Evolutionary conservation across 352 stramenopile species (phyloP).

Genomic region (Aphanomyces euteiches): DNA sequence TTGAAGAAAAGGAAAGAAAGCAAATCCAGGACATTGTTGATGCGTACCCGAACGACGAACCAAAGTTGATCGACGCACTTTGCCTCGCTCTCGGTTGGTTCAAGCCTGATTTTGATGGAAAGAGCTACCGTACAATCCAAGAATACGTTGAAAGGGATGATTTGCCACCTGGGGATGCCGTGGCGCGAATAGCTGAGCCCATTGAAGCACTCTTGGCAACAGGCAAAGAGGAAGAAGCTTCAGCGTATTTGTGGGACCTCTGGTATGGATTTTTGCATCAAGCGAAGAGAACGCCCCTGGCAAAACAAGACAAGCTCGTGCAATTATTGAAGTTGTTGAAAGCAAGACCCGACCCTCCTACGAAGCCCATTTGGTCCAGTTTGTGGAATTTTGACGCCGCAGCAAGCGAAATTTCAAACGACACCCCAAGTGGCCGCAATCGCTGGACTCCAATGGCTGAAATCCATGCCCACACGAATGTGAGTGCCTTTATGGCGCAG

Average conservation of each 20-base stretch:
- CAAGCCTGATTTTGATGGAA: background rate
- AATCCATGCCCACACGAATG: too few species aligned
- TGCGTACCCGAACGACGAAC: conserved; percentile 1
- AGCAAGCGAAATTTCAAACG: background rate
- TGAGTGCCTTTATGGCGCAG: background rate
- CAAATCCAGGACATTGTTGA: background rate
- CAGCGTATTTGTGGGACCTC: background rate
- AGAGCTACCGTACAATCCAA: background rate
- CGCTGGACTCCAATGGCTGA: too few species aligned
- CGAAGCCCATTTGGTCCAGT: background rate
- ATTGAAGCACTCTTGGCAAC: background rate
- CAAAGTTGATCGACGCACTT: background rate
- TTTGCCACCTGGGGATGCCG: background rate
- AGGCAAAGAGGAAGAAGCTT: background rate
- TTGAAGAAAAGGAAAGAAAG: background rate
- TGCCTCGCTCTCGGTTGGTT: background rate
- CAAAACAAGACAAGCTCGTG: background rate
- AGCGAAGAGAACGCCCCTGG: background rate
- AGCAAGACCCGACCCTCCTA: background rate
- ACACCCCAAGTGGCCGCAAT: too few species aligned
- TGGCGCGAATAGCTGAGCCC: background rate
- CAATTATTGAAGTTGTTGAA: background rate
- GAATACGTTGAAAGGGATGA: background rate
- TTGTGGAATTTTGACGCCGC: background rate
- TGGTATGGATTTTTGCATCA: conserved; percentile 8